phyloP scores from a whole-genome alignment of 2,329 filamentous ascomycete genomes.

The Trichophyton schoenleinii region DNA sequence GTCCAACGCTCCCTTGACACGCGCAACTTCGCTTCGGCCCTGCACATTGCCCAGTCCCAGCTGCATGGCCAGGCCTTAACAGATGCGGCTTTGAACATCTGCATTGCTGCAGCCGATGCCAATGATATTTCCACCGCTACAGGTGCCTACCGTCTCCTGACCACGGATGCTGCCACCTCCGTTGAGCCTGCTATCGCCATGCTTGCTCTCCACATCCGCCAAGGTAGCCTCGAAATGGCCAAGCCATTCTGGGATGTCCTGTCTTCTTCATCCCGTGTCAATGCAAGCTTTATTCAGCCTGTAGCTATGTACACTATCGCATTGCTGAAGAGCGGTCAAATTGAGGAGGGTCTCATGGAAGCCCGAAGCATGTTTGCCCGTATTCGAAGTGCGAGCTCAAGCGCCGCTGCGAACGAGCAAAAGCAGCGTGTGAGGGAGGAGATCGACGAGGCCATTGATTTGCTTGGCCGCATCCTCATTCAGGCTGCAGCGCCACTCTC shows the following conservation, averaged over 20 bases:
- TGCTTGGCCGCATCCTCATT: conserved; percentile 47
- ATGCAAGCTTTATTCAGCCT: conserved; percentile 64
- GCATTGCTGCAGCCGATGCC: conserved; percentile 65
- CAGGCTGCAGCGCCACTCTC: conserved; percentile 41
- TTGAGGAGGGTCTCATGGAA: conserved; percentile 67
- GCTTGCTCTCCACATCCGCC: conserved; percentile 72
- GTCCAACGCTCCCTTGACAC: conserved; percentile 63
- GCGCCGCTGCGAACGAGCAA: conserved; percentile 29
- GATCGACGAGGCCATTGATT: conserved; percentile 75
- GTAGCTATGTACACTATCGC: conserved; percentile 83
- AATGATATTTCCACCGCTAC: conserved; percentile 57
- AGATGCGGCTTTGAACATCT: conserved; percentile 59
- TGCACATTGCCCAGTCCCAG: conserved; percentile 53
- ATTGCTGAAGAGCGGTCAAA: conserved; percentile 71
- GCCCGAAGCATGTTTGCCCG: conserved; percentile 77
- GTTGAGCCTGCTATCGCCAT: conserved; percentile 60
- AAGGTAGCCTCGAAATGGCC: conserved; percentile 64
- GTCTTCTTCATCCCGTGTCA: conserved; percentile 44
- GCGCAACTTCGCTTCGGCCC: conserved; percentile 59
- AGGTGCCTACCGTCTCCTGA: conserved; percentile 51
- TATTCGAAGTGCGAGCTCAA: conserved; percentile 50
- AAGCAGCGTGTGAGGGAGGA: conserved; percentile 55
- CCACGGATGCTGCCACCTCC: conserved; percentile 40
- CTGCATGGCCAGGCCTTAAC: conserved; percentile 48
- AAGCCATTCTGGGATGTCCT: conserved; percentile 70